Evolutionary conservation across 2,329 filamentous ascomycete genomes (phyloP).

Genomic region (Metarhizium brunneum): DNA sequence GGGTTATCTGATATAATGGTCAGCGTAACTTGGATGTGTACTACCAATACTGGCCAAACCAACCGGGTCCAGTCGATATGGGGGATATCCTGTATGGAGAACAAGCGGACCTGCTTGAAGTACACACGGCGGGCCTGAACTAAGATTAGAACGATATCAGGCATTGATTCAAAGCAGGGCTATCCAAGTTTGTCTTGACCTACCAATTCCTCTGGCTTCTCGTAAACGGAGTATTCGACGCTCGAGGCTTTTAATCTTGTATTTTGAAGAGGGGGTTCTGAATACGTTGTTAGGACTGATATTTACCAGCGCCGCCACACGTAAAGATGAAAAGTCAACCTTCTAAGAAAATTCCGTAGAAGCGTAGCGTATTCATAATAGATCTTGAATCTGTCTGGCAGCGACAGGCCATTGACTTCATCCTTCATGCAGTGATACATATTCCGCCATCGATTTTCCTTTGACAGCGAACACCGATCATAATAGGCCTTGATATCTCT

Average conservation of each 20-base stretch:
- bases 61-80: slow-evolving; percentile 12
- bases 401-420: slow-evolving; percentile 39
- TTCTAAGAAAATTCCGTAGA: slow-evolving; percentile 40
- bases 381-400: slow-evolving; percentile 44
- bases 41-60: slow-evolving; percentile 5
- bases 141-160: background rate
- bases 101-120: slow-evolving; percentile 24
- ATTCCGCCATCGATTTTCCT: slow-evolving; percentile 44
- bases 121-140: slow-evolving; percentile 18
- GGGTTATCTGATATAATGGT: slow-evolving; percentile 30
- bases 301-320: background rate
- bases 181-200: slow-evolving; percentile 12
- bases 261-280: slow-evolving; percentile 41
- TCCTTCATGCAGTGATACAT: slow-evolving; percentile 49
- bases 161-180: background rate
- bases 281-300: slow-evolving; percentile 4
- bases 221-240: slow-evolving; percentile 41
- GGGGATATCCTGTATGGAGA: slow-evolving; percentile 20
- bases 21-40: background rate
- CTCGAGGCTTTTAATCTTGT: slow-evolving; percentile 41
- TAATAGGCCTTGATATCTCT: slow-evolving; percentile 43
- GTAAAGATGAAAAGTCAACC: slow-evolving; percentile 23
- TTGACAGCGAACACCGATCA: slow-evolving; percentile 37
- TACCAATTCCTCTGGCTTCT: slow-evolving; percentile 43
- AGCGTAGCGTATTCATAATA: slow-evolving; percentile 46